Conservation (phyloP, 2,329 filamentous ascomycete genomes). For the Hymenoscyphus linearis region DNA sequence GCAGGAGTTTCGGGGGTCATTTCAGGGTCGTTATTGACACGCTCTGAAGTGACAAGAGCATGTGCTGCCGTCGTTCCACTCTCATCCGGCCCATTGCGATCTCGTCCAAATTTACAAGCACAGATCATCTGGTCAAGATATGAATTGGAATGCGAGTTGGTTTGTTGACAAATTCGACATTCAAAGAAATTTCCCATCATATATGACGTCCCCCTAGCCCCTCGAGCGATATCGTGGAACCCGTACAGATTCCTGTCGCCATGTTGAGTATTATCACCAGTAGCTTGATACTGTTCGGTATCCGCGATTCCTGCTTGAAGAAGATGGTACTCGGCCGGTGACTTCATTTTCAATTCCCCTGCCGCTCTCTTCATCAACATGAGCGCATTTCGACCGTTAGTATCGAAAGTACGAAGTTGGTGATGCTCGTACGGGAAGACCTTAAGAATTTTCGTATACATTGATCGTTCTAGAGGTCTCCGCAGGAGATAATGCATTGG, state of each 20-base stretch:
- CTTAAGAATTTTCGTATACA: conserved; percentile 19
- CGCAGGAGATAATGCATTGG: conserved; percentile 23
- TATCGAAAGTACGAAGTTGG: conserved; percentile 22
- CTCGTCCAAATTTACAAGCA: conserved; percentile 17
- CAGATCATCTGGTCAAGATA: conserved; percentile 22
- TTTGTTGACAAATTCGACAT: conserved; percentile 19
- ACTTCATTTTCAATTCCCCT: conserved; percentile 12
- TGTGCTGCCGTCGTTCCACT: conserved; percentile 22
- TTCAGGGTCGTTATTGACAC: conserved; percentile 13
- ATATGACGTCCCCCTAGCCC: conserved; percentile 15
- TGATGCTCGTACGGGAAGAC: conserved; percentile 19
- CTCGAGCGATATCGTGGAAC: conserved; percentile 24
- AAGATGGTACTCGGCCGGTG: conserved; percentile 12
- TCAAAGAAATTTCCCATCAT: conserved; percentile 12
- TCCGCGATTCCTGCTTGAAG: conserved; percentile 21
- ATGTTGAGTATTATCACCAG: not conserved
- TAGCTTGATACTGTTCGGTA: conserved; percentile 13
- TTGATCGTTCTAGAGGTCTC: conserved; percentile 15
- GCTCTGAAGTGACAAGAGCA: conserved; percentile 15
- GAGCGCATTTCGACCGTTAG: conserved; percentile 13
- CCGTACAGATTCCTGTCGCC: conserved; percentile 13
- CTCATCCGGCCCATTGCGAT: conserved; percentile 21
- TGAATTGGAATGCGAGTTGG: conserved; percentile 17
- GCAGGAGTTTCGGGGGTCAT: conserved; percentile 12
- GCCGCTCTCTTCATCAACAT: conserved; percentile 21